Conservation (phyloP, 139 green algal species). For the Medakamo hakoo region DNA sequence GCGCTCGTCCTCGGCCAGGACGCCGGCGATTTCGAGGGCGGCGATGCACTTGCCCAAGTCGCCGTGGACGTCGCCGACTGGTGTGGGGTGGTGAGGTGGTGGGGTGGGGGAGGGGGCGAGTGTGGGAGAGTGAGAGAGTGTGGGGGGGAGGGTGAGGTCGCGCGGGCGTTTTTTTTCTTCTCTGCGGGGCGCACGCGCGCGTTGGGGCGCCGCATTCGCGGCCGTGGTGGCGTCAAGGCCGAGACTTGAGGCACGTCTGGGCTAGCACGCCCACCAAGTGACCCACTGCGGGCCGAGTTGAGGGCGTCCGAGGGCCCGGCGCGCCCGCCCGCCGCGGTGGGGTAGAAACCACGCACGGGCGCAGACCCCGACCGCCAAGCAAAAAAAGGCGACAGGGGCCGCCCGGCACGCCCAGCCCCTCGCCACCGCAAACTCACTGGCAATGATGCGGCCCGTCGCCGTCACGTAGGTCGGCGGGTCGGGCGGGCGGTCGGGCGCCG, state of each 20-base stretch:
- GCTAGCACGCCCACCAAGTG: no score
- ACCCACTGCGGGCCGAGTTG: no score
- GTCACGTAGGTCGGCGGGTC: slow-evolving; percentile 51
- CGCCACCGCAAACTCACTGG: slow-evolving; percentile 31
- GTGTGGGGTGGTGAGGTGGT: slow-evolving; percentile 1
- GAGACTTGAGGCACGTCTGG: no score
- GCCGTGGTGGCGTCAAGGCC: no score
- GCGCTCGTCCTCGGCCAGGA: slow-evolving; percentile 32
- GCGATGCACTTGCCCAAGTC: slow-evolving; percentile 66
- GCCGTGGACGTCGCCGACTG: slow-evolving; percentile 83
- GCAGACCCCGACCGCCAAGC: not conserved
- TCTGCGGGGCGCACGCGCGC: no score
- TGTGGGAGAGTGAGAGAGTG: not conserved
- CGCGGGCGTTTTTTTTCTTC: no score
- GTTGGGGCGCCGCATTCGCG: no score
- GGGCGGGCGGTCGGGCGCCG: no score
- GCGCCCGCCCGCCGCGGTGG: no score
- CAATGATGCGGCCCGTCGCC: slow-evolving; percentile 53
- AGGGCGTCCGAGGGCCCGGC: no score
- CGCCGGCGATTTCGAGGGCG: slow-evolving; percentile 45
- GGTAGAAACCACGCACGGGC: no score
- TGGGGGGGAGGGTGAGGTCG: no score
- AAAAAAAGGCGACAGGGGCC: not conserved
- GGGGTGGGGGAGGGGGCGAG: not conserved
- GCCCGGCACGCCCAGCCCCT: not conserved